A percentile compares a stretch with the other conserved stretches of the same genome.
These are phyloP conservation scores for Penicillium argentinense DNA, from an alignment of 495 filamentous ascomycete genomes.

Conservation along the genomic window DNA sequence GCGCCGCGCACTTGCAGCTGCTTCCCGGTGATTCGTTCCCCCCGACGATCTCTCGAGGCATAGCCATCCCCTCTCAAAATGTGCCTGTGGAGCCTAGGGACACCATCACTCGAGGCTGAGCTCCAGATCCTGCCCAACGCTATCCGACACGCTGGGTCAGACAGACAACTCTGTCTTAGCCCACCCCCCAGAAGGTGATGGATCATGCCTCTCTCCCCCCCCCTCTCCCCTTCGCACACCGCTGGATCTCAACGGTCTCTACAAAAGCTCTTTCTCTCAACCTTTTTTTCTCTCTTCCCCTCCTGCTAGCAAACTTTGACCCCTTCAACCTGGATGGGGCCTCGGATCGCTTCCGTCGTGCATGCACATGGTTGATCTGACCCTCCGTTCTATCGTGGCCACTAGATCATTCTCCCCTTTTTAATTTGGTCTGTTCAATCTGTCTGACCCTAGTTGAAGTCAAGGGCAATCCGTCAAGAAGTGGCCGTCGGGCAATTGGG, in stretches of 20 bases:
- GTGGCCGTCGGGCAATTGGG: slow-evolving; percentile 1
- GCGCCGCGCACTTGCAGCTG: slow-evolving; percentile 27
- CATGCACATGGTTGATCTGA: slow-evolving; percentile 17
- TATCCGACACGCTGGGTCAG: slow-evolving; percentile 25
- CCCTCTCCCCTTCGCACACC: slow-evolving; percentile 19
- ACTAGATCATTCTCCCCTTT: no score
- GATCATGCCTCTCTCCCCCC: slow-evolving; percentile 13
- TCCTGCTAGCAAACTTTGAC: slow-evolving; percentile 1
- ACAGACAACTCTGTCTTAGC: slow-evolving; percentile 23
- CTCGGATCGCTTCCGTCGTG: slow-evolving; percentile 19
- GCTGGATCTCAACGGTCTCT: slow-evolving; percentile 27
- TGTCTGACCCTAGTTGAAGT: background rate
- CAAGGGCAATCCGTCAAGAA: background rate
- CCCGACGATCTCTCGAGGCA: slow-evolving; percentile 15
- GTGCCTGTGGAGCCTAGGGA: no score
- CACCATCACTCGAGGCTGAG: background rate
- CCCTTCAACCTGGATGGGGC: slow-evolving; percentile 7
- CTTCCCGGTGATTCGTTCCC: slow-evolving; percentile 20
- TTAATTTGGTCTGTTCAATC: no score
- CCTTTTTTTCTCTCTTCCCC: background rate
- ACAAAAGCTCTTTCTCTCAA: slow-evolving; percentile 8
- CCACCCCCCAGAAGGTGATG: slow-evolving; percentile 17
- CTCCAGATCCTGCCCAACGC: slow-evolving; percentile 26
- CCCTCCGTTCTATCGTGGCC: background rate
- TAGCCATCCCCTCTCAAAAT: no score